These are phyloP conservation scores for Cryptococcus sp. DNA, from an alignment of 1,284 basidiomycete species.

Conservation along the genomic window DNA sequence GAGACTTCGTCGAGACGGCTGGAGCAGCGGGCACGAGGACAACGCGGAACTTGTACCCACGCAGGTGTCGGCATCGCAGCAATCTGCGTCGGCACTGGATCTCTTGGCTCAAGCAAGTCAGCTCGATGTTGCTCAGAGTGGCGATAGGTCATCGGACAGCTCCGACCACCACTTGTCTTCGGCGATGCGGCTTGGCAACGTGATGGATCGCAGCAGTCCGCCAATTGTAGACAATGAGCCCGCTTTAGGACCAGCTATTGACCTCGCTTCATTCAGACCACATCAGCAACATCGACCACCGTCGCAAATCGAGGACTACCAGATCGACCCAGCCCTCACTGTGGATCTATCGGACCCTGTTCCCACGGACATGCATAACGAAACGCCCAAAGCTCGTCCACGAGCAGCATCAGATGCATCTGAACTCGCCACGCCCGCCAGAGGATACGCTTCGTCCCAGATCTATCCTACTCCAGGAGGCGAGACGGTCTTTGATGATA, in stretches of 20 bases:
- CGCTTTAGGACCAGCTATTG: conserved; percentile 41
- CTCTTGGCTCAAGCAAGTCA: conserved; percentile 47
- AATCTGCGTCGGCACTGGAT: conserved; percentile 40
- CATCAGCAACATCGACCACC: background rate
- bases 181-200: conserved; percentile 19
- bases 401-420: conserved; percentile 20
- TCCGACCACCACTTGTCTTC: conserved; percentile 9
- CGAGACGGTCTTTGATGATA: conserved; percentile 9
- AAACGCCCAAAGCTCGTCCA: conserved; percentile 26
- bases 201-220: conserved; percentile 18
- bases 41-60: conserved; percentile 1
- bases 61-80: conserved; percentile 11
- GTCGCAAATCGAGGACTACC: conserved; percentile 14
- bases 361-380: background rate
- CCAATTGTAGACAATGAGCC: conserved; percentile 14
- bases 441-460: conserved; percentile 17
- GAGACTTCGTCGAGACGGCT: conserved; percentile 16
- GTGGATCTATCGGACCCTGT: background rate
- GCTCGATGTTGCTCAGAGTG: conserved; percentile 29
- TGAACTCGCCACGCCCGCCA: conserved; percentile 27
- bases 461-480: conserved; percentile 17
- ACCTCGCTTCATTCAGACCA: conserved; percentile 20
- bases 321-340: conserved; percentile 24
- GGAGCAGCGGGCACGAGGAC: conserved; percentile 7
- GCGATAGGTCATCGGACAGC: conserved; percentile 12